phyloP scores from a whole-genome alignment of 2,329 filamentous ascomycete genomes.

The Talaromyces islandicus region DNA sequence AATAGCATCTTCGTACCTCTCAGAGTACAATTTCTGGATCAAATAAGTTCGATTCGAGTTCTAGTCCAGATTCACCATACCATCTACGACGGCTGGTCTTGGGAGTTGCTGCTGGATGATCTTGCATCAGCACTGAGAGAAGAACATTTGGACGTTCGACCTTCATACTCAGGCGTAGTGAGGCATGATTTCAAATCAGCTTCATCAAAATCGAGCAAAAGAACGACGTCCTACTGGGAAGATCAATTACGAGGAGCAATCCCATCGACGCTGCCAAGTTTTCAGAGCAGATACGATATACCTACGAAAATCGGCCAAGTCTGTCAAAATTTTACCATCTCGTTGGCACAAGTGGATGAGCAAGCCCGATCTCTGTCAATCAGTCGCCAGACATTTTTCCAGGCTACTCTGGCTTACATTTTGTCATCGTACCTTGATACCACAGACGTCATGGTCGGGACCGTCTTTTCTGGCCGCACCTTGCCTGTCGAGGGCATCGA shows the following conservation, averaged over 20 bases:
- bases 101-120: constrained; percentile 68
- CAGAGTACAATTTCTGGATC: constrained; percentile 48
- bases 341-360: constrained; percentile 28
- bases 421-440: constrained; percentile 59
- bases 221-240: constrained; percentile 62
- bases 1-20: constrained; percentile 54
- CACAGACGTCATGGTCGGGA: constrained; percentile 66
- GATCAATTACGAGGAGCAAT: constrained; percentile 56
- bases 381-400: constrained; percentile 67
- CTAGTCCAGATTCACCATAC: constrained; percentile 69
- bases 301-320: constrained; percentile 21
- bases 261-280: constrained; percentile 53
- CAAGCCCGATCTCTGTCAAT: constrained; percentile 41
- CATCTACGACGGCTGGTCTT: constrained; percentile 89
- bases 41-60: constrained; percentile 17
- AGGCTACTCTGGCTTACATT: constrained; percentile 63
- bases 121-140: constrained; percentile 48
- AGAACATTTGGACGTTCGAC: constrained; percentile 32
- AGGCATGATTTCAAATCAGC: constrained; percentile 38
- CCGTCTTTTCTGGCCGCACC: constrained; percentile 75
- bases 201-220: constrained; percentile 27
- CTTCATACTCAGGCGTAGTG: constrained; percentile 58
- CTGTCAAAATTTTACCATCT: constrained; percentile 27
- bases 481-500: constrained; percentile 67
- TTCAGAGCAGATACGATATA: constrained; percentile 38